These are phyloP conservation scores for Nicotiana benthamiana DNA, from an alignment of 257 asterid genomes.

Conservation along the genomic window DNA sequence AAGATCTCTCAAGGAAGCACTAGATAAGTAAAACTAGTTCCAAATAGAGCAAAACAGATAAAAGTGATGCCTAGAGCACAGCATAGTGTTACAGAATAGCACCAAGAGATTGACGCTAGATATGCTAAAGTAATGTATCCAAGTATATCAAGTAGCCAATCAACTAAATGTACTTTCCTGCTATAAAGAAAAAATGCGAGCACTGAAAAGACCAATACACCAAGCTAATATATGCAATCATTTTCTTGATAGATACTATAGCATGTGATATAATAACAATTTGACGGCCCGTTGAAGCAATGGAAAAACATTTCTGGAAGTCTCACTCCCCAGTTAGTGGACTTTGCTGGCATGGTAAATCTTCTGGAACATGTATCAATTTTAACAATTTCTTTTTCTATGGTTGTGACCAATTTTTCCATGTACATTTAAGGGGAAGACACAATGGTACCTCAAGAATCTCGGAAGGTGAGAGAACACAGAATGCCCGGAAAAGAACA, in stretches of 20 bases:
- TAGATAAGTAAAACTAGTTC: not conserved
- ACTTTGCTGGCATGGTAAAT: not conserved
- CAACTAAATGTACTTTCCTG: not conserved
- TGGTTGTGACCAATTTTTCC: not conserved
- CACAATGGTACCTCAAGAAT: slow-evolving; percentile 46
- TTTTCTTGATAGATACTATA: not conserved
- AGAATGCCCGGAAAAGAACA: slow-evolving; percentile 45
- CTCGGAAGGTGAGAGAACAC: slow-evolving; percentile 59
- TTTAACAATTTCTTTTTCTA: not conserved
- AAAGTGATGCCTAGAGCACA: not conserved
- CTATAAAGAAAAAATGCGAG: not conserved
- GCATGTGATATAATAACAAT: not conserved
- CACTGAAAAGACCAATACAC: not conserved
- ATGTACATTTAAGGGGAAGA: not conserved
- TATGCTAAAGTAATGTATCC: not conserved
- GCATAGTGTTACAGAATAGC: not conserved
- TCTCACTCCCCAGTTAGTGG: not conserved
- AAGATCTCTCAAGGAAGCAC: not conserved
- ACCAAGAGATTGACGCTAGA: not conserved
- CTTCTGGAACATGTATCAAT: not conserved
- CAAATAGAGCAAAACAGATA: not conserved
- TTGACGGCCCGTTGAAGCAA: not conserved
- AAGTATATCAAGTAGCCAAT: not conserved
- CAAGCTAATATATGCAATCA: not conserved
- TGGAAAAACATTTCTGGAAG: not conserved